A percentile compares a stretch with the other conserved stretches of the same genome.
Conservation (phyloP, 768 basidiomycete species). For the Phanerodontia chrysosporium region DNA sequence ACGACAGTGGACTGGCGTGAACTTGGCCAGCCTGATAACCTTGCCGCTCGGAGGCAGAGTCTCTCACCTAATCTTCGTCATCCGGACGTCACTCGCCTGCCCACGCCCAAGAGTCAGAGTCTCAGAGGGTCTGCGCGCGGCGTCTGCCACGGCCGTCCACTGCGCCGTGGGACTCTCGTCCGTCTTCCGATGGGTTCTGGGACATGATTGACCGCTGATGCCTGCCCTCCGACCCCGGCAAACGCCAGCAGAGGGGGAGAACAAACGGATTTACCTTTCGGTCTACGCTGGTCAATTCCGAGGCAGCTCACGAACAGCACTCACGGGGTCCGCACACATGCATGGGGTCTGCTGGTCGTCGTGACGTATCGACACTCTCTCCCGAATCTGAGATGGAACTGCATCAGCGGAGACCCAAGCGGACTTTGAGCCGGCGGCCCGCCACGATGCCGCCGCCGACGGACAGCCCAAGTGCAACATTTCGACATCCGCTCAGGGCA, state of each 20-base stretch:
- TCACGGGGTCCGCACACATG: not conserved
- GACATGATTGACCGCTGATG: constrained; percentile 1
- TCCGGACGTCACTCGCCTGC: not conserved
- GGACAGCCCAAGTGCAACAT: not conserved
- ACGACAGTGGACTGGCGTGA: not conserved
- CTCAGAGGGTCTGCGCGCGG: not conserved
- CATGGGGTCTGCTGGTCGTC: not conserved
- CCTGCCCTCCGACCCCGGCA: not conserved
- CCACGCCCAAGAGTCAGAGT: not conserved
- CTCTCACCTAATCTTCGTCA: not conserved
- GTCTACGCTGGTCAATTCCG: not conserved
- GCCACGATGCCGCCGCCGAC: not conserved
- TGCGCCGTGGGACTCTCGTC: not conserved
- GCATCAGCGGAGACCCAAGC: not conserved
- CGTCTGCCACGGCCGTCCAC: not conserved
- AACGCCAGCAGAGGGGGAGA: not conserved
- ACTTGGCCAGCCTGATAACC: not conserved
- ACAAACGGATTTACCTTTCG: not conserved
- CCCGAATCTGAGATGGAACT: not conserved
- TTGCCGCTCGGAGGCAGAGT: not conserved
- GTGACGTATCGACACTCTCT: not conserved
- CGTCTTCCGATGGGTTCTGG: constrained; percentile 3
- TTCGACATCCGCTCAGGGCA: constrained; percentile 1
- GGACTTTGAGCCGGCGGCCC: not conserved
- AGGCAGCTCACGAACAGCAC: not conserved